Conservation (phyloP, 2,329 filamentous ascomycete species). For the Ophiostoma perfectum region DNA sequence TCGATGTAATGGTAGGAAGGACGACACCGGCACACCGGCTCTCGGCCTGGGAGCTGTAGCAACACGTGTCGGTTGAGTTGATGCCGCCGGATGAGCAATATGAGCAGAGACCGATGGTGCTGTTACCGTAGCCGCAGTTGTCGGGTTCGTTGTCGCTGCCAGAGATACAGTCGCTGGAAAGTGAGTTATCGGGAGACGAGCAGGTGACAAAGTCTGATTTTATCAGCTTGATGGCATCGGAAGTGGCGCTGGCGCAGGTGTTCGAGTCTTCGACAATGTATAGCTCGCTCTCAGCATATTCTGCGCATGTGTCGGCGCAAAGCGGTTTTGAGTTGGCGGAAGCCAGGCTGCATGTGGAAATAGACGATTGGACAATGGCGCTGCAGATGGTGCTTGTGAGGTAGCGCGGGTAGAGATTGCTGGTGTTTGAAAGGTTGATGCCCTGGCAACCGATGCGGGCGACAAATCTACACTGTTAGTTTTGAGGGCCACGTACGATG, state of each 20-base stretch:
- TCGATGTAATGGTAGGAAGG: conserved; percentile 68
- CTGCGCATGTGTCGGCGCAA: conserved; percentile 79
- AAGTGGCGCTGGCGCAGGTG: conserved; percentile 63
- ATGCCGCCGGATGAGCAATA: conserved; percentile 79
- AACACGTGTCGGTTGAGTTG: conserved; percentile 94
- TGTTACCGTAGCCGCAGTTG: conserved; percentile 78
- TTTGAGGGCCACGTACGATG: neutral
- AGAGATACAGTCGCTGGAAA: conserved; percentile 68
- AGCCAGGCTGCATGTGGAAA: conserved; percentile 60
- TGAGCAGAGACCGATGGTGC: conserved; percentile 70
- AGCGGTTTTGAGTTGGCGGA: conserved; percentile 63
- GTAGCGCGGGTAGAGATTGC: conserved; percentile 83
- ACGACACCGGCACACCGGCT: conserved; percentile 67
- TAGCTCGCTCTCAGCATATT: conserved; percentile 84
- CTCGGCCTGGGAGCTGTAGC: conserved; percentile 73
- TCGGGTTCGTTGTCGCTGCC: conserved; percentile 74
- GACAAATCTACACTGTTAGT: conserved; percentile 59
- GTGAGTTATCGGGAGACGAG: conserved; percentile 70
- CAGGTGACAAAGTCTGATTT: conserved; percentile 90
- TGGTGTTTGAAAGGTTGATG: conserved; percentile 72
- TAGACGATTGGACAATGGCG: conserved; percentile 85
- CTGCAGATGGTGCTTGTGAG: conserved; percentile 91
- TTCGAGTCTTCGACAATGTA: conserved; percentile 68
- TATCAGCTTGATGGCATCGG: conserved; percentile 68
- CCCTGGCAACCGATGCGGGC: conserved; percentile 72